phyloP scores from a whole-genome alignment of 805 yeast genomes.

The Candida broadrunensis region DNA sequence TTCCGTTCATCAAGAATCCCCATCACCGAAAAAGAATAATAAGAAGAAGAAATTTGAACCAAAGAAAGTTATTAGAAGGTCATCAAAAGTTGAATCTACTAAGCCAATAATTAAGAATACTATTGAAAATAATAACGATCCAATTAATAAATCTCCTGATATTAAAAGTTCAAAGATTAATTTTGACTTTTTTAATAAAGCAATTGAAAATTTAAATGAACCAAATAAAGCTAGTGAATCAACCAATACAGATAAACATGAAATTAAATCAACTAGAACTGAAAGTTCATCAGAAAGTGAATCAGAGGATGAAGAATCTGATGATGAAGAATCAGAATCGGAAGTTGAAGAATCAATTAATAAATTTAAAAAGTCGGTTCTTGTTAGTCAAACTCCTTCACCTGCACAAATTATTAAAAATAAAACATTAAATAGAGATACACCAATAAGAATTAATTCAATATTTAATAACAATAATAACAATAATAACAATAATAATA shows the following conservation, averaged over 20 bases:
- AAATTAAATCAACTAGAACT: not conserved
- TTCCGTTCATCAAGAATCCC: too few species aligned
- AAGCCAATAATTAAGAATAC: not conserved
- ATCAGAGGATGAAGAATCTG: not conserved
- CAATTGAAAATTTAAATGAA: too few species aligned
- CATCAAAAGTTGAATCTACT: not conserved
- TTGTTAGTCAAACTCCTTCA: slow-evolving; percentile 1
- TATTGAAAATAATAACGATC: not conserved
- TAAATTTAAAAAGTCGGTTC: not conserved
- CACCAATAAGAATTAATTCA: not conserved
- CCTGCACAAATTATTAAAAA: not conserved
- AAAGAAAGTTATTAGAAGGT: too few species aligned
- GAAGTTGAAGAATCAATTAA: not conserved
- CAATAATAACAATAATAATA: not conserved
- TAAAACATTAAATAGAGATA: not conserved
- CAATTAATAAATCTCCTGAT: not conserved
- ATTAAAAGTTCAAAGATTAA: too few species aligned
- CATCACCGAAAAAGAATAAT: too few species aligned
- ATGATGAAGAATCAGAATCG: not conserved
- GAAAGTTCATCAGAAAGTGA: not conserved
- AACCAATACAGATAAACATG: too few species aligned
- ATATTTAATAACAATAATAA: not conserved
- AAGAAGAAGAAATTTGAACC: not conserved
- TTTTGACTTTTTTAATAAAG: too few species aligned
- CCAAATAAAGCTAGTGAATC: too few species aligned